phyloP scores from a whole-genome alignment of 768 basidiomycete species.

The Fistulinella prunicolor region DNA sequence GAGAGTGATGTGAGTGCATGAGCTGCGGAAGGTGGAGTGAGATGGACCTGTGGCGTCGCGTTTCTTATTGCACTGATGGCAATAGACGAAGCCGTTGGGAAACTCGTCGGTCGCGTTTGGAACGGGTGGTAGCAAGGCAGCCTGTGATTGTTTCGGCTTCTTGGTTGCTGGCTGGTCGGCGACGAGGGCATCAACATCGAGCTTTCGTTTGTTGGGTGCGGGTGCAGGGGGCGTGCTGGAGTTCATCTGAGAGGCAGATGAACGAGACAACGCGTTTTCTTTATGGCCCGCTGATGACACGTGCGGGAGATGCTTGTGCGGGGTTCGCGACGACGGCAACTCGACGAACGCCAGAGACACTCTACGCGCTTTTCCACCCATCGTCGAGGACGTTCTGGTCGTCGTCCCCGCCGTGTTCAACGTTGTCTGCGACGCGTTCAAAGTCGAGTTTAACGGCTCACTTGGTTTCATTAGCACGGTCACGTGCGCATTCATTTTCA shows the following conservation, averaged over 20 bases:
- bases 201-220: conserved; percentile 49
- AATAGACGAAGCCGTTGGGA: conserved; percentile 48
- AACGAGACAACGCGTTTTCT: conserved; percentile 45
- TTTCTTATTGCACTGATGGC: conserved; percentile 72
- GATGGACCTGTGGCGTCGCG: conserved; percentile 49
- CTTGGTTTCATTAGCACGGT: conserved; percentile 26
- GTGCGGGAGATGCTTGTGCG: conserved; percentile 21
- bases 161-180: conserved; percentile 17
- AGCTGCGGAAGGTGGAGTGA: background rate
- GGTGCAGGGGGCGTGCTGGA: conserved; percentile 31
- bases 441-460: background rate
- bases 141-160: conserved; percentile 31
- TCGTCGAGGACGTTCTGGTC: conserved; percentile 5
- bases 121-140: conserved; percentile 11
- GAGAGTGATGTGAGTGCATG: conserved; percentile 5
- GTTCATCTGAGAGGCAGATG: conserved; percentile 28
- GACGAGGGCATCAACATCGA: conserved; percentile 29
- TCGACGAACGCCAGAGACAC: conserved; percentile 55
- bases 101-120: conserved; percentile 26
- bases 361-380: conserved; percentile 30
- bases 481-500: conserved; percentile 22
- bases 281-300: conserved; percentile 37
- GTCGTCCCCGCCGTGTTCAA: conserved; percentile 18
- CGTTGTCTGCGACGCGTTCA: conserved; percentile 23
- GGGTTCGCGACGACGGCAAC: conserved; percentile 41